These are phyloP conservation scores for Stylonectria norvegica DNA, from an alignment of 2,329 filamentous ascomycete genomes.

Conservation along the genomic window DNA sequence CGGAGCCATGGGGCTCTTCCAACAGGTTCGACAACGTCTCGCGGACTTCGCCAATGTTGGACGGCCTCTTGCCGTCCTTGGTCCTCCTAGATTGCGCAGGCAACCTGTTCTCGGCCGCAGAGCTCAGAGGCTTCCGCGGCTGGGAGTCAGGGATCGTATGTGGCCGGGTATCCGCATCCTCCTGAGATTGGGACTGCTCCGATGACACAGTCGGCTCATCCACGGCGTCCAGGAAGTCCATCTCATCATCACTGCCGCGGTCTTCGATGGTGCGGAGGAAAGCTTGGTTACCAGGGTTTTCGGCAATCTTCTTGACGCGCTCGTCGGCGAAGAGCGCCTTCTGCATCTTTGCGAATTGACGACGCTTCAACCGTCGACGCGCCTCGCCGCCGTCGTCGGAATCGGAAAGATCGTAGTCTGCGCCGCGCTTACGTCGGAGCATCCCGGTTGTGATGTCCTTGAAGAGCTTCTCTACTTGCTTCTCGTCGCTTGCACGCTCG, in stretches of 20 bases:
- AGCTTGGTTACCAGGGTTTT: conserved; percentile 83
- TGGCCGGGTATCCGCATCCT: conserved; percentile 27
- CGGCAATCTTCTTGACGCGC: conserved; percentile 83
- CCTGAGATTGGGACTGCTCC: conserved; percentile 36
- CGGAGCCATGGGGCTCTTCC: conserved; percentile 58
- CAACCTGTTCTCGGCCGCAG: conserved; percentile 44
- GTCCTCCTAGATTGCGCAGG: conserved; percentile 62
- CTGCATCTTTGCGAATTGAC: conserved; percentile 88
- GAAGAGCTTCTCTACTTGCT: conserved; percentile 85
- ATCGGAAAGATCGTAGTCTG: conserved; percentile 82
- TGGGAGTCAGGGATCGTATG: conserved; percentile 51
- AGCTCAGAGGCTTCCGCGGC: conserved; percentile 38
- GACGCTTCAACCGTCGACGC: conserved; percentile 74
- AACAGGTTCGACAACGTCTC: conserved; percentile 81
- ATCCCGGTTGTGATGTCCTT: conserved; percentile 88
- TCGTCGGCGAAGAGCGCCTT: conserved; percentile 85
- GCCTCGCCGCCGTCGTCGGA: conserved; percentile 84
- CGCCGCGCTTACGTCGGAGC: conserved; percentile 77
- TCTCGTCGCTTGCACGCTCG: conserved; percentile 76
- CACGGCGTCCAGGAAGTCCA: conserved; percentile 65
- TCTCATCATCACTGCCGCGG: conserved; percentile 68
- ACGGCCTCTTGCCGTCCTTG: conserved; percentile 61
- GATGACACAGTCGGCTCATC: conserved; percentile 29
- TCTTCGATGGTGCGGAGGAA: conserved; percentile 91
- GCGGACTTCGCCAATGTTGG: conserved; percentile 75